Base-by-base conservation (phyloP, 805 yeast genomes). In the Barnettozyma vustinii region DNA sequence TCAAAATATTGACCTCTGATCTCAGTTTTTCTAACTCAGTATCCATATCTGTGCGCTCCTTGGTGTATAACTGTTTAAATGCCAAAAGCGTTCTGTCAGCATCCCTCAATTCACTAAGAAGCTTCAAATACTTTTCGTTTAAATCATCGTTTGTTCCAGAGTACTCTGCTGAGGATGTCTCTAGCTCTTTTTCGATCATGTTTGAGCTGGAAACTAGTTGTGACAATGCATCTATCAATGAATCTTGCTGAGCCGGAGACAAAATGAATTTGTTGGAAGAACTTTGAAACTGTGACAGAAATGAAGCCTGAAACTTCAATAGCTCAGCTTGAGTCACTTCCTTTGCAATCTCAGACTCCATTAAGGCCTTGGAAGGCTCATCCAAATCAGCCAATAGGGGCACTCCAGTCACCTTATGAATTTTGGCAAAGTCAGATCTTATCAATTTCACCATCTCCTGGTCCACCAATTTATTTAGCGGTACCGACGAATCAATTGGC, bases 341-440 rank as follows among this genome's bases (percentile, higher is more conserved):
- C 5, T 42, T 39, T 10, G 19, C 21, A 1, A 61, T 46, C 46
- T 56, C 59, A 0, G 35, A 9, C 0, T 50, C 37, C 2, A 60
- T 52, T 9, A 16, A 2, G 0, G 13, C 12, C 15, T 44, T 45
- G 3, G 55, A 30, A 1, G 37, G n/a, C 18, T 57, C 58, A 40
- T 57, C 59, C 8, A 61, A 42, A 33, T 61, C 64, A 1, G 47
- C 45, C 3, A 59, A 13, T 2, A 59, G 40, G 7, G 57, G 57
- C 15, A 52, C 41, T 15, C 56, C 61, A 12, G 44, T 18, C 9
- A 52, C 37, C 15, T 50, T 68, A 13, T 59, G 61, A 20, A 58
- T 50, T 52, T 65, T 71, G 5, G 66, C 50, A 45, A 62, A 69
- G 56, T 77, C 83, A 0, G 79, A 72, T 45, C 62, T 62, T 5